Evolutionary conservation across 2,329 filamentous ascomycete species (phyloP), one percentile per base, ranked within the genome.

Genomic region (Coniochaeta sp.): DNA sequence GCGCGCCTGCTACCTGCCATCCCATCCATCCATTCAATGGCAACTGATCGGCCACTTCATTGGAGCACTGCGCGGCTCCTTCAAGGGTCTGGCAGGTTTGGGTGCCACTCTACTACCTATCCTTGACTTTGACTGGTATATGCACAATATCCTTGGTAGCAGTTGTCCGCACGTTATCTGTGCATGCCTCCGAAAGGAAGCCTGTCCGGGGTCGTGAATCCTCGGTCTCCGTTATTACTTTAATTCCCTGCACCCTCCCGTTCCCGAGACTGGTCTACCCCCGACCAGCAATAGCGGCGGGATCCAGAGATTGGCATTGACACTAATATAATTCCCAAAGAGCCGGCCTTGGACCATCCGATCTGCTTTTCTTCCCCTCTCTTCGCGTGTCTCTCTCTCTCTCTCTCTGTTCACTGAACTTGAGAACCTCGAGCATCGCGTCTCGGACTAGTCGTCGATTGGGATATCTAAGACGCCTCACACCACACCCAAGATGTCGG

Each of bases 181-280:
- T 56, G 30, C 22, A 17, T 36, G 9, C 50, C 7, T 56, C 30
- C 3, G 30, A 28, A 16, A 6, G n/a, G 22, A 22, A 44, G 24
- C n/a, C n/a, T n/a, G n/a, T 44, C 54, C 6, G 30, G 54, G n/a
- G 17, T 55, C 30, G 54, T 19, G 36, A 30, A 44, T 44, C 55
- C 55, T 34, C 32, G 24, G 55, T 42, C 55, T 3, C 22, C 55
- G 32, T 44, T 42, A 57, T 44, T 57, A 44, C 55, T 57, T 42
- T 57, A 57, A 57, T 42, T 44, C 55, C 55, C 54, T 57, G 55
- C 55, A 40, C 16, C 38, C 34, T 57, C 55, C 55, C 55, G 55
- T 38, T 55, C 54, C 54, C 54, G 34, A 55, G 54, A 38, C 30
- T 22, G 17, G 54, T 38, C 32, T 55, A 36, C 54, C 38, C 55